Conservation (phyloP, 2,329 filamentous ascomycete genomes). For the Xenoacremonium recifei region DNA sequence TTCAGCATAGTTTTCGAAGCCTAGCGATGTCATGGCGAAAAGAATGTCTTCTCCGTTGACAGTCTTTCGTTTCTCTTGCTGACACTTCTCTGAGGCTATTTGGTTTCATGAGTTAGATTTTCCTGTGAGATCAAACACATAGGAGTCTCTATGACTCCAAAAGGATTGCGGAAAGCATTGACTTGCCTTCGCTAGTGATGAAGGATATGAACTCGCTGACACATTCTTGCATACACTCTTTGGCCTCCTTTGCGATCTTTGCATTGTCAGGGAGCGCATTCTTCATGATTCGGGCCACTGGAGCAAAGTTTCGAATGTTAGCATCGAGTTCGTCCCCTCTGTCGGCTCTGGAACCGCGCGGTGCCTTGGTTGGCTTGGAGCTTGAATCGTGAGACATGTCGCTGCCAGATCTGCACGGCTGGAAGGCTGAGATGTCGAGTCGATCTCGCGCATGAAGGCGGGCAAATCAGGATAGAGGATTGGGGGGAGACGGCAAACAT, state of each 20-base stretch:
- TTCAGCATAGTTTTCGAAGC: conserved; percentile 98
- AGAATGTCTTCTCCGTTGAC: conserved; percentile 98
- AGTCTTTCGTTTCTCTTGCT: conserved; percentile 98
- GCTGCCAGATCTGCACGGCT: conserved; percentile 36
- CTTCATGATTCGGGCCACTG: conserved; percentile 99
- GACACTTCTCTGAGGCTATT: conserved; percentile 95
- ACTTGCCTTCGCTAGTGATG: conserved; percentile 96
- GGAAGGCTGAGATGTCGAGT: conserved; percentile 26
- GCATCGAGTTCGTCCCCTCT: conserved; percentile 66
- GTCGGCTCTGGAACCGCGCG: conserved; percentile 46
- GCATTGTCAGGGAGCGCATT: conserved; percentile 95
- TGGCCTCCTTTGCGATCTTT: conserved; percentile 98
- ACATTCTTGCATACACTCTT: conserved; percentile 99
- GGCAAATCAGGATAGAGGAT: conserved; percentile 41
- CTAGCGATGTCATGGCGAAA: conserved; percentile 97
- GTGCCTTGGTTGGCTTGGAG: conserved; percentile 49
- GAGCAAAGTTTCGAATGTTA: conserved; percentile 91
- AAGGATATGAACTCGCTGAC: conserved; percentile 99
- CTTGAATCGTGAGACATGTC: conserved; percentile 62
- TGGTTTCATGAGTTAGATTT: conserved; percentile 11
- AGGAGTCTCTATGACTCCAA: too few relatives aligned
- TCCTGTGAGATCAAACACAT: too few relatives aligned
- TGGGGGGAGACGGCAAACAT: conserved; percentile 49
- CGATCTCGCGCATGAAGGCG: conserved; percentile 25
- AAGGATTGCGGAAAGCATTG: too few relatives aligned